phyloP scores from a whole-genome alignment of 768 basidiomycete genomes.

The Leccinellum luteum region DNA sequence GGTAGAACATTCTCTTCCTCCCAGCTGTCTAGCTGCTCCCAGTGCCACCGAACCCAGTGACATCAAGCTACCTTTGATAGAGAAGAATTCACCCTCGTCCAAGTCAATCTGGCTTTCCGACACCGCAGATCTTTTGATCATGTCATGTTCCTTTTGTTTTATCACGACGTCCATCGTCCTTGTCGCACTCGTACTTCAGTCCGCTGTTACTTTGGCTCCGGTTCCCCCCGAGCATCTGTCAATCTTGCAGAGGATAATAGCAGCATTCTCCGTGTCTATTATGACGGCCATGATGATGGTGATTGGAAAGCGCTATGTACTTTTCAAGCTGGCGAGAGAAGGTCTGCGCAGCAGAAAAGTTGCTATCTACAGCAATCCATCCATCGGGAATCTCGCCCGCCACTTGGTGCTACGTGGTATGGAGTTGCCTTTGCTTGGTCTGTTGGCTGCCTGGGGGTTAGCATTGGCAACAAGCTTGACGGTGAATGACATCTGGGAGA shows the following conservation, averaged over 20 bases:
- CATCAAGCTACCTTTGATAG: not conserved
- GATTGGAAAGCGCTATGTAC: slow-evolving; percentile 14
- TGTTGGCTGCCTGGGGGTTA: slow-evolving; percentile 11
- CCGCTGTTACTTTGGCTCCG: accelerated
- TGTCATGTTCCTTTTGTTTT: slow-evolving; percentile 6
- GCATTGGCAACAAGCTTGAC: slow-evolving; percentile 14
- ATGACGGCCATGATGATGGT: slow-evolving; percentile 17
- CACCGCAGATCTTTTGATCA: slow-evolving; percentile 2
- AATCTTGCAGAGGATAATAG: slow-evolving; percentile 7
- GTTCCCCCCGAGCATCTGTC: not conserved
- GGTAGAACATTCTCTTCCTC: not conserved
- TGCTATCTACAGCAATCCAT: slow-evolving; percentile 9
- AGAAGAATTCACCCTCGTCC: not conserved
- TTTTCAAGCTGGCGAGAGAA: slow-evolving; percentile 9
- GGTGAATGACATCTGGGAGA: slow-evolving; percentile 6
- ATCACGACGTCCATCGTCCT: slow-evolving; percentile 1
- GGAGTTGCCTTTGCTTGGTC: slow-evolving; percentile 10
- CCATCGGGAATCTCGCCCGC: slow-evolving; percentile 10
- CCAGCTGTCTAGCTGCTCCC: not conserved
- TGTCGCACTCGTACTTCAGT: slow-evolving; percentile 7
- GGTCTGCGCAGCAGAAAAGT: slow-evolving; percentile 14
- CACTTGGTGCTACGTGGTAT: slow-evolving; percentile 3
- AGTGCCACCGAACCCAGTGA: not conserved
- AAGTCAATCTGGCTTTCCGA: slow-evolving; percentile 2
- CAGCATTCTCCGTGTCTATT: slow-evolving; percentile 11